Conservation (phyloP, 306 rosid genomes). For the Quercus aquifolioides region DNA sequence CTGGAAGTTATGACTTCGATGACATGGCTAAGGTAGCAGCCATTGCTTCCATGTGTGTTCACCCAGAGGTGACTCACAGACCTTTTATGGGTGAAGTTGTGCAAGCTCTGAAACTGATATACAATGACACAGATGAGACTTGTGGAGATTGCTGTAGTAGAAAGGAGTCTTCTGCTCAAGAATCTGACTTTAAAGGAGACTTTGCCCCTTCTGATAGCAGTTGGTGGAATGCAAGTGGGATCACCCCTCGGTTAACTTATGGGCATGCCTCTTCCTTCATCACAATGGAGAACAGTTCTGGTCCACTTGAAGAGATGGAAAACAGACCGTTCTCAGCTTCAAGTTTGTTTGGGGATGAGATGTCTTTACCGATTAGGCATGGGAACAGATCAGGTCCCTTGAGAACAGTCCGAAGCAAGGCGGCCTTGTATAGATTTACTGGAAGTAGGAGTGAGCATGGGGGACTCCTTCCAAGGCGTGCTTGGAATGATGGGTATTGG, state of each 20-base stretch:
- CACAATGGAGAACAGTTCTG: constrained; percentile 91
- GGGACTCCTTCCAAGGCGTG: constrained; percentile 52
- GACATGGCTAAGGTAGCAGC: constrained; percentile 95
- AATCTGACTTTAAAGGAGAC: constrained; percentile 68
- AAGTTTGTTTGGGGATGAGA: constrained; percentile 54
- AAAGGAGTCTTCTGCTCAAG: constrained; percentile 72
- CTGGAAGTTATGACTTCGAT: constrained; percentile 74
- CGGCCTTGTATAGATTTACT: constrained; percentile 44
- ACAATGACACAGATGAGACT: constrained; percentile 67
- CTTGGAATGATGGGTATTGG: constrained; percentile 53
- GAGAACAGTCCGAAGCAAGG: constrained; percentile 67
- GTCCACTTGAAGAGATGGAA: constrained; percentile 72
- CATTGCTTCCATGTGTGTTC: constrained; percentile 94
- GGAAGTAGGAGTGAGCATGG: constrained; percentile 87
- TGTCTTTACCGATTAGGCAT: constrained; percentile 57
- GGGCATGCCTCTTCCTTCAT: constrained; percentile 64
- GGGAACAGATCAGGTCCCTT: constrained; percentile 89
- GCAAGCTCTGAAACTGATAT: constrained; percentile 91
- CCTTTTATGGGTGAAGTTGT: constrained; percentile 99
- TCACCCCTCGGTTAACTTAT: constrained; percentile 49
- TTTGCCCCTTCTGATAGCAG: constrained; percentile 67
- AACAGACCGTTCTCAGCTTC: constrained; percentile 72
- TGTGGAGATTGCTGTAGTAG: constrained; percentile 66
- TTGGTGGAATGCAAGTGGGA: constrained; percentile 76
- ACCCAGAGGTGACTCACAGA: constrained; percentile 72